These are phyloP conservation scores for Cladosporium oxysporum DNA, from an alignment of 2,329 filamentous ascomycete species.

Conservation along the genomic window DNA sequence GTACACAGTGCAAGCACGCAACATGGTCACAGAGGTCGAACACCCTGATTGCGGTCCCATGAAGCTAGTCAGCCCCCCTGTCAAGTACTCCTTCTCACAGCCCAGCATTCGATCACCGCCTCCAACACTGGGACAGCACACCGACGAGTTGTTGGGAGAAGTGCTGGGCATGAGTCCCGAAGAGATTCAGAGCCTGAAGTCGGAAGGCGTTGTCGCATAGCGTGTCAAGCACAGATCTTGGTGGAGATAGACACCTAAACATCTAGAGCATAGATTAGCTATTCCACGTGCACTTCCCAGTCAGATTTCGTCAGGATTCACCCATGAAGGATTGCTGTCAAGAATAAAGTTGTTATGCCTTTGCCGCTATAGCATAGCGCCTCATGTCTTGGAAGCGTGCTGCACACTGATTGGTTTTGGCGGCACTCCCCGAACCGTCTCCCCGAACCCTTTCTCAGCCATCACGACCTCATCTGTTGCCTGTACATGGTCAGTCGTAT, in stretches of 20 bases:
- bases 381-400: neutral
- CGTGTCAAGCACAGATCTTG: neutral
- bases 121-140: slow-evolving; percentile 85
- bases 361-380: slow-evolving; percentile 13
- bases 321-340: slow-evolving; percentile 10
- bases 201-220: slow-evolving; percentile 65
- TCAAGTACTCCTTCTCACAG: slow-evolving; percentile 86
- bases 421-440: slow-evolving; percentile 14
- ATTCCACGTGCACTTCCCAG: neutral
- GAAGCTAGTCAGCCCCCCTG: slow-evolving; percentile 87
- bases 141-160: slow-evolving; percentile 69
- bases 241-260: neutral
- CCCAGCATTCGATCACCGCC: slow-evolving; percentile 76
- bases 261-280: neutral
- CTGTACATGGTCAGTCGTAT: neutral
- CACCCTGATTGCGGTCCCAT: slow-evolving; percentile 82
- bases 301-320: neutral
- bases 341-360: slow-evolving; percentile 6
- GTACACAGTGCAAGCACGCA: slow-evolving; percentile 63
- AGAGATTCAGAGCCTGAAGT: slow-evolving; percentile 64
- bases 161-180: slow-evolving; percentile 61
- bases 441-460: neutral
- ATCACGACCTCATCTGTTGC: slow-evolving; percentile 4
- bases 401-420: neutral
- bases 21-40: slow-evolving; percentile 87